Percentiles rank a stretch among this genome's conserved stretches.
These are phyloP conservation scores for Starmerella roubikii DNA, from an alignment of 805 yeast genomes.

Conservation along the genomic window DNA sequence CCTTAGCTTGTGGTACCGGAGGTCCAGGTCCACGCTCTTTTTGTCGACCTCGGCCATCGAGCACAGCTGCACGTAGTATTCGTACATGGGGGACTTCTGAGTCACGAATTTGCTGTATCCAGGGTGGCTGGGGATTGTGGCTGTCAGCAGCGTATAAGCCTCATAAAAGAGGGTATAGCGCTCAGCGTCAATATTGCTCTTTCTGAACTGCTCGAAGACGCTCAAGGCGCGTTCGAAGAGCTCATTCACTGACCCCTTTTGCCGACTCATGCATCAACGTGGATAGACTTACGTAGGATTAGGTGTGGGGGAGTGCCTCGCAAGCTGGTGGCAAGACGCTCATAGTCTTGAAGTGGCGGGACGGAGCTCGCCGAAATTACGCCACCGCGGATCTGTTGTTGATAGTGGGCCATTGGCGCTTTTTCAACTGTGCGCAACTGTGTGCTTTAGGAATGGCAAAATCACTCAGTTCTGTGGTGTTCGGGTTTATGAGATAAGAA, in stretches of 20 bases:
- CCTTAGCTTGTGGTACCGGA: conserved; percentile 13
- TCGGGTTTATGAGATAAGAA: too few relatives aligned
- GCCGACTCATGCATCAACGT: background rate
- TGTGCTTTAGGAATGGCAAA: too few relatives aligned
- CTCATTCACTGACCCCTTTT: conserved; percentile 7
- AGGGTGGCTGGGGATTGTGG: conserved; percentile 10
- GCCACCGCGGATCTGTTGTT: too few relatives aligned
- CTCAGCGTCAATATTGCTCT: background rate
- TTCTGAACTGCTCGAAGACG: conserved; percentile 11
- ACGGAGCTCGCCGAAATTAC: too few relatives aligned
- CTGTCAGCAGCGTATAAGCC: conserved; percentile 7
- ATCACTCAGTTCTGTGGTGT: too few relatives aligned
- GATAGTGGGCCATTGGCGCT: too few relatives aligned
- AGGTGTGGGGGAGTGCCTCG: too few relatives aligned
- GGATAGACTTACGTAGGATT: background rate
- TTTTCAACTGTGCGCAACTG: too few relatives aligned
- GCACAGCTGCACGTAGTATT: conserved; percentile 4
- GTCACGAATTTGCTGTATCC: conserved; percentile 4
- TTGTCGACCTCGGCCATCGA: conserved; percentile 4
- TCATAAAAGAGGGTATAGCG: conserved; percentile 5
- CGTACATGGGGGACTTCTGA: conserved; percentile 7
- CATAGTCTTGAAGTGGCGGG: too few relatives aligned
- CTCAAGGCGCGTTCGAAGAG: conserved; percentile 7
- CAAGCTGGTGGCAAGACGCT: too few relatives aligned
- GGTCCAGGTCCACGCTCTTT: conserved; percentile 8